These are phyloP conservation scores for Colletotrichum higginsianum DNA, from an alignment of 2,329 filamentous ascomycete genomes.

Conservation along the genomic window DNA sequence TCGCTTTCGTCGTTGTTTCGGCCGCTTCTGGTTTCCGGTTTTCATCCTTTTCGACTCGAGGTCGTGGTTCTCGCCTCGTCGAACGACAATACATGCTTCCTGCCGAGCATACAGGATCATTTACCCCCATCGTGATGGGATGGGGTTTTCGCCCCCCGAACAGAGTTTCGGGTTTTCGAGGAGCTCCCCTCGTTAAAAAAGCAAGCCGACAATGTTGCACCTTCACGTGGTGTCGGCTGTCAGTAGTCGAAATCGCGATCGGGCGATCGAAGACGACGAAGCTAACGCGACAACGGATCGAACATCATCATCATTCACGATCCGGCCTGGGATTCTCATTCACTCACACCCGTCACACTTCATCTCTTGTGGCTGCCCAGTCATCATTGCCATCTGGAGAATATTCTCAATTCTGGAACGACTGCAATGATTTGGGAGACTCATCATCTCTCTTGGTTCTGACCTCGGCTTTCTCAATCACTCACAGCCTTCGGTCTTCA, in stretches of 20 bases:
- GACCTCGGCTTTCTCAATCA: too few species aligned
- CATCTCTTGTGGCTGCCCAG: background rate
- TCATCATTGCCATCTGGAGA: too few species aligned
- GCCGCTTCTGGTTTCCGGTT: too few species aligned
- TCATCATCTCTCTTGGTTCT: background rate
- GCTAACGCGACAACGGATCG: constrained; percentile 20
- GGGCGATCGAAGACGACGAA: constrained; percentile 28
- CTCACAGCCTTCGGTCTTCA: too few species aligned
- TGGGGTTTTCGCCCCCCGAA: background rate
- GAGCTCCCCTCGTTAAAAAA: constrained; percentile 27
- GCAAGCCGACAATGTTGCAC: constrained; percentile 23
- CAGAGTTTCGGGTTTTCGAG: constrained; percentile 5
- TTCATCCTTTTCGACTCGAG: background rate
- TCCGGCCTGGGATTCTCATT: background rate
- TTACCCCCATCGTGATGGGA: background rate
- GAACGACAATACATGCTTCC: constrained; percentile 1
- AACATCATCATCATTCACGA: background rate
- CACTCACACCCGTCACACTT: background rate
- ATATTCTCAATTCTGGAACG: background rate
- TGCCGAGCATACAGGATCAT: background rate
- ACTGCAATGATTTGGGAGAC: background rate
- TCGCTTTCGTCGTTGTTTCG: background rate
- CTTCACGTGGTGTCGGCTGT: constrained; percentile 30
- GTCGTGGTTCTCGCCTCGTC: constrained; percentile 6
- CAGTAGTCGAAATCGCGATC: constrained; percentile 16